These are phyloP conservation scores for Candida ortonii DNA, from an alignment of 805 yeast genomes.

Conservation along the genomic window DNA sequence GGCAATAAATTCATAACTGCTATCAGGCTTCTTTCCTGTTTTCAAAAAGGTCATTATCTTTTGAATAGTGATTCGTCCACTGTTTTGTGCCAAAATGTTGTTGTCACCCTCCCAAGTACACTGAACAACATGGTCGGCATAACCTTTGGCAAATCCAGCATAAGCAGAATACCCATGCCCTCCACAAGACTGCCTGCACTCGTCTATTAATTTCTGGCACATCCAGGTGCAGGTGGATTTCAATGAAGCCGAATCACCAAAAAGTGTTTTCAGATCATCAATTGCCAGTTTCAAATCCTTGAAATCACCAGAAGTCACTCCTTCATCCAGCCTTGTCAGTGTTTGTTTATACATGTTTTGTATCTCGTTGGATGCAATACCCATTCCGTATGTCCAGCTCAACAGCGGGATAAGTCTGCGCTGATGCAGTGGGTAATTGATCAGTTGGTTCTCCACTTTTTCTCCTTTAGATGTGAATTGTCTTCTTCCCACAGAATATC, in stretches of 20 bases:
- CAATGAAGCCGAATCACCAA: constrained; percentile 81
- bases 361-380: constrained; percentile 66
- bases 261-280: constrained; percentile 67
- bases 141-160: constrained; percentile 85
- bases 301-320: constrained; percentile 47
- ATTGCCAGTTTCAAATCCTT: constrained; percentile 46
- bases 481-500: constrained; percentile 87
- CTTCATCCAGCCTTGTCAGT: constrained; percentile 52
- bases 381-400: constrained; percentile 74
- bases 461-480: constrained; percentile 59
- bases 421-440: constrained; percentile 88
- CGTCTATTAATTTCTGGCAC: constrained; percentile 75
- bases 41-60: constrained; percentile 36
- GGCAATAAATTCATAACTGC: constrained; percentile 41
- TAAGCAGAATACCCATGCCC: constrained; percentile 96
- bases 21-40: constrained; percentile 44
- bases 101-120: constrained; percentile 99
- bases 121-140: constrained; percentile 93
- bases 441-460: constrained; percentile 62
- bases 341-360: constrained; percentile 49
- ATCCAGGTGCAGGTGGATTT: constrained; percentile 91
- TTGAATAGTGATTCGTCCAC: constrained; percentile 75
- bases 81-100: constrained; percentile 76
- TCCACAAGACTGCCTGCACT: constrained; percentile 91
- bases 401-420: constrained; percentile 81